phyloP scores from a whole-genome alignment of 441 rosid genomes.

The Codiaeum variegatum region DNA sequence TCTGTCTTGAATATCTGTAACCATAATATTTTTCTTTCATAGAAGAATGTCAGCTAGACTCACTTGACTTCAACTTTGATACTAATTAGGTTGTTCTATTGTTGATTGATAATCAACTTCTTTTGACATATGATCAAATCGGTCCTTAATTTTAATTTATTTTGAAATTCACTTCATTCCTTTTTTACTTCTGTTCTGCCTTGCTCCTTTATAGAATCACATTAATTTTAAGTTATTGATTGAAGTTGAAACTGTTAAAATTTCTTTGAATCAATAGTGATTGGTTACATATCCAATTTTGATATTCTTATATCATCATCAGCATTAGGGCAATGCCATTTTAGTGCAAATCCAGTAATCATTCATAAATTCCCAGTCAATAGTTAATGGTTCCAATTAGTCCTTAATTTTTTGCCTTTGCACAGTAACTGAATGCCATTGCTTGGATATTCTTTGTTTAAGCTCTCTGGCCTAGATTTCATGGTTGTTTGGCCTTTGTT shows the following conservation, averaged over 20 bases:
- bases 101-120: background rate
- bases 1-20: background rate
- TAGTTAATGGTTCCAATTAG: too few relatives aligned
- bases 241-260: too few relatives aligned
- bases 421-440: conserved; percentile 6
- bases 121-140: background rate
- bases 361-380: too few relatives aligned
- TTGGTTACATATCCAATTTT: too few relatives aligned
- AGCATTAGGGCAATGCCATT: too few relatives aligned
- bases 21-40: background rate
- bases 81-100: background rate
- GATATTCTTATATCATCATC: too few relatives aligned
- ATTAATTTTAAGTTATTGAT: background rate
- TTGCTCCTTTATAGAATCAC: background rate
- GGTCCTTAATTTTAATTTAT: background rate
- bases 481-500: conserved; percentile 20
- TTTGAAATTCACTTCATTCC: background rate
- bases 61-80: background rate
- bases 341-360: too few relatives aligned
- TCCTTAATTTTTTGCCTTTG: too few relatives aligned
- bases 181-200: background rate
- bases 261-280: too few relatives aligned
- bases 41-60: background rate
- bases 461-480: conserved; percentile 12
- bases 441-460: conserved; percentile 10